Evolutionary conservation across 2,329 filamentous ascomycete species (phyloP).

Genomic region (Chalara sp.): DNA sequence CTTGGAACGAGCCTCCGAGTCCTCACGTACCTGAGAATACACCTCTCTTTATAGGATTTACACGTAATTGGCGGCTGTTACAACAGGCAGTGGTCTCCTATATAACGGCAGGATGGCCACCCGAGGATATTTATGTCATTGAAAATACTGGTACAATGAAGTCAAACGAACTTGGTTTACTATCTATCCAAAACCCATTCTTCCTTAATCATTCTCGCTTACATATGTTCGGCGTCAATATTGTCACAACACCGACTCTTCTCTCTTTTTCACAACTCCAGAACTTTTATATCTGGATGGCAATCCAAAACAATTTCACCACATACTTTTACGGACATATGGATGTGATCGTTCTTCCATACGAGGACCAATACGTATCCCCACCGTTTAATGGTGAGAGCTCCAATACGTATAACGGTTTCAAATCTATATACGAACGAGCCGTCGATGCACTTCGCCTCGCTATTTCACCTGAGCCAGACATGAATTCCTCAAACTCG

Average conservation of each 20-base stretch:
- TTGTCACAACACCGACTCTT: conserved; percentile 44
- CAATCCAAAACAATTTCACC: conserved; percentile 36
- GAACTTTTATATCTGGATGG: conserved; percentile 44
- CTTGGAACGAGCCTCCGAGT: conserved; percentile 37
- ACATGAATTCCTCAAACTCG: neutral
- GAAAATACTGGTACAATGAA: conserved; percentile 53
- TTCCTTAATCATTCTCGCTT: conserved; percentile 47
- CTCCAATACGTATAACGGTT: neutral
- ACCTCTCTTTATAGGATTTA: conserved; percentile 54
- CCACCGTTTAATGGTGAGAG: neutral
- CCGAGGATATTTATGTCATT: conserved; percentile 48
- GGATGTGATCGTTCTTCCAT: conserved; percentile 37
- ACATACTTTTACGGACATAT: conserved; percentile 52
- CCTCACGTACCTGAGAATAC: conserved; percentile 35
- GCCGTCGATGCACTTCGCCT: conserved; percentile 9
- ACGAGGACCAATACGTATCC: neutral
- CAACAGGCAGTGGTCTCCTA: conserved; percentile 50
- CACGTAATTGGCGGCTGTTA: conserved; percentile 46
- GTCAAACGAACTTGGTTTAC: conserved; percentile 36
- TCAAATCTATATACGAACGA: conserved; percentile 8
- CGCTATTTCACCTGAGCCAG: conserved; percentile 1
- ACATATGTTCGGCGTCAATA: conserved; percentile 42
- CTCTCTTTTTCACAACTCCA: conserved; percentile 49
- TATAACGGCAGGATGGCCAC: conserved; percentile 52
- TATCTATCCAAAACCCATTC: conserved; percentile 44